Base-by-base conservation (phyloP, 2,329 filamentous ascomycete species). In the Periconia sp. region DNA sequence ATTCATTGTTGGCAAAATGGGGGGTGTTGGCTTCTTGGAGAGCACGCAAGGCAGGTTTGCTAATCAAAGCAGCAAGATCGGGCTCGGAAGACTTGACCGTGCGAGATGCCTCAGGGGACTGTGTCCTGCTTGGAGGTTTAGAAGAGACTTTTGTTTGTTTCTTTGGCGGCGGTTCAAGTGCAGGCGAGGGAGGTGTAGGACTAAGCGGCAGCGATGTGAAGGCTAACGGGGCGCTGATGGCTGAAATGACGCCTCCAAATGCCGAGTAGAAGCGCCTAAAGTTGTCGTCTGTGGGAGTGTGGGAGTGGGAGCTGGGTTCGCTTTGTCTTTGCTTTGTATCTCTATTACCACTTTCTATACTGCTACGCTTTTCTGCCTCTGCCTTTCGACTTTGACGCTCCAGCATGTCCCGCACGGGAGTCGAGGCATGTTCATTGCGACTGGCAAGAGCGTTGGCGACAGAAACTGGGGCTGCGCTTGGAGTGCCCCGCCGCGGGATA, bases 261-360 rank as follows among this genome's bases (percentile, higher is more conserved):
- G 91, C 92, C 54, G 84, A 92, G 75, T 97, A 99, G 76, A 97
- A 99, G 50, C 87, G 85, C 7, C 90, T 85, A 69, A 97, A 99
- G 6, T 90, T 88, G 52, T 93, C 92, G 31, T 96, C 91, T 1
- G 75, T 59, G 0, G 66, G 63, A 0, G 69, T 61, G 14, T 66
- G 59, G 1, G 59, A 37, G 33, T 6, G 3, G 5, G 33, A 37
- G 33, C 11, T 37, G 13, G 69, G 57, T 19, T 56, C 58, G 30
- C 40, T 56, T 35, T 3, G 60, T 27, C 45, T 20, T 6, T 58
- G 3, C 1, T 49, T 50, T n/a, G 57, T 58, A 20, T 50, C 55
- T 1, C 56, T 55, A 33, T 61, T 58, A 37, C 55, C 64, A 6
- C 53, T 3, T n/a, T 58, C 33, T 18, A 11, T 41, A 15, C 47